phyloP scores from a whole-genome alignment of 2,329 filamentous ascomycete genomes.

The Aspergillus neoniger region DNA sequence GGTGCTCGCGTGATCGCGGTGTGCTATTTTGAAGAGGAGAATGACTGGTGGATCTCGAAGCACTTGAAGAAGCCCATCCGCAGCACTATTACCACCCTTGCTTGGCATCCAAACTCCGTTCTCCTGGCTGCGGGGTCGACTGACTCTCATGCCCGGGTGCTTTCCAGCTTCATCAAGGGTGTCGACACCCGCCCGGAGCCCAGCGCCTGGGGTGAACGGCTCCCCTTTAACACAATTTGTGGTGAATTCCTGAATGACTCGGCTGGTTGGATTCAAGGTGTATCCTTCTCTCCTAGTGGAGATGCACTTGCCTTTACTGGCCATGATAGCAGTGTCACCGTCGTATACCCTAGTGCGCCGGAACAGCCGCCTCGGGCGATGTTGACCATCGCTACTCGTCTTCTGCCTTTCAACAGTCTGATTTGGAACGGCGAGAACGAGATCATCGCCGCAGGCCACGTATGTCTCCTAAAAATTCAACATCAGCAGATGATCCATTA shows the following conservation, averaged over 20 bases:
- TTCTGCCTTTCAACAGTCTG: slow-evolving; percentile 88
- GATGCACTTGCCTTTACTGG: slow-evolving; percentile 91
- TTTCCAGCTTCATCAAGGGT: slow-evolving; percentile 95
- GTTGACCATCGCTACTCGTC: slow-evolving; percentile 82
- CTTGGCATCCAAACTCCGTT: slow-evolving; percentile 97
- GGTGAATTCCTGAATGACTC: slow-evolving; percentile 96
- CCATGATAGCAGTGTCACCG: slow-evolving; percentile 94
- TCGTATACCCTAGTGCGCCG: slow-evolving; percentile 89
- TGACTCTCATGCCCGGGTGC: slow-evolving; percentile 91
- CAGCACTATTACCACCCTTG: slow-evolving; percentile 90
- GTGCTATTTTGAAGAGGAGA: slow-evolving; percentile 99
- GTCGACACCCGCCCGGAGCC: slow-evolving; percentile 83
- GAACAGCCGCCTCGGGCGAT: slow-evolving; percentile 91
- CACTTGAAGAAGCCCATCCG: slow-evolving; percentile 98
- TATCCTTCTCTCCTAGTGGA: slow-evolving; percentile 88
- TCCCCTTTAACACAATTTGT: slow-evolving; percentile 98
- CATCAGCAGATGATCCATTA: background rate
- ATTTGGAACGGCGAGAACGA: slow-evolving; percentile 91
- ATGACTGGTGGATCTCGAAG: slow-evolving; percentile 99
- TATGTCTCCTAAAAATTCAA: slow-evolving; percentile 31
- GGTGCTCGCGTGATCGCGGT: slow-evolving; percentile 93
- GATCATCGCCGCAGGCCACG: slow-evolving; percentile 93
- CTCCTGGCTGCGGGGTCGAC: slow-evolving; percentile 94
- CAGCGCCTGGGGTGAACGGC: slow-evolving; percentile 87
- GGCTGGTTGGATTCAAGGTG: slow-evolving; percentile 93